Evolutionary conservation across 805 yeast genomes (phyloP).

Genomic region (Schizosaccharomyces osmophilus): DNA sequence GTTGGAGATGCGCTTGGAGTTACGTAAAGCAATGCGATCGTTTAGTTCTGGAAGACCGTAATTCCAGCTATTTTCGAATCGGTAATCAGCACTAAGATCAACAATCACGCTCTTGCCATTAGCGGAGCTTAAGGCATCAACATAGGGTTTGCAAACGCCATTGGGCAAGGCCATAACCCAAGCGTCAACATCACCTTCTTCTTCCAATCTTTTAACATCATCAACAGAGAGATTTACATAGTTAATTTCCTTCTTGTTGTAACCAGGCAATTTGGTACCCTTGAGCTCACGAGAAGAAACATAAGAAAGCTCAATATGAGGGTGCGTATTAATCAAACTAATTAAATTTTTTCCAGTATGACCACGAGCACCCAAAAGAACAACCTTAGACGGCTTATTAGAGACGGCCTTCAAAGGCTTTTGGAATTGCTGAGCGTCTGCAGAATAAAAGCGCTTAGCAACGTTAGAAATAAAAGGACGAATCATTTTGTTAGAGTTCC

Average conservation of each 20-base stretch:
- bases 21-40: constrained; percentile 37
- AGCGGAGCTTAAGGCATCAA: constrained; percentile 24
- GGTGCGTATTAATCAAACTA: constrained; percentile 65
- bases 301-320: constrained; percentile 64
- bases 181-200: constrained; percentile 55
- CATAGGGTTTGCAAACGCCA: constrained; percentile 58
- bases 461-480: background rate
- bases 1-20: constrained; percentile 65
- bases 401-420: constrained; percentile 8
- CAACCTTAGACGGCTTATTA: constrained; percentile 44
- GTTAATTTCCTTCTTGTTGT: constrained; percentile 52
- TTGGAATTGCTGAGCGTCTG: background rate
- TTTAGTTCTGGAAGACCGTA: constrained; percentile 90
- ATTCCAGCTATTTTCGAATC: constrained; percentile 72
- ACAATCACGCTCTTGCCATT: constrained; percentile 50
- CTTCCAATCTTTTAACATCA: constrained; percentile 59
- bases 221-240: constrained; percentile 74
- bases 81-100: constrained; percentile 85
- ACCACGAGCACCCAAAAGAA: constrained; percentile 95
- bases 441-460: background rate
- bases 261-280: constrained; percentile 71
- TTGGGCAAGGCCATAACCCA: constrained; percentile 99
- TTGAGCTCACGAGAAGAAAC: constrained; percentile 87
- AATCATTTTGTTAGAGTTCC: background rate
- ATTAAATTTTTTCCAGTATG: constrained; percentile 87